These are phyloP conservation scores for Trametes punicea DNA, from an alignment of 768 basidiomycete species.

Conservation along the genomic window DNA sequence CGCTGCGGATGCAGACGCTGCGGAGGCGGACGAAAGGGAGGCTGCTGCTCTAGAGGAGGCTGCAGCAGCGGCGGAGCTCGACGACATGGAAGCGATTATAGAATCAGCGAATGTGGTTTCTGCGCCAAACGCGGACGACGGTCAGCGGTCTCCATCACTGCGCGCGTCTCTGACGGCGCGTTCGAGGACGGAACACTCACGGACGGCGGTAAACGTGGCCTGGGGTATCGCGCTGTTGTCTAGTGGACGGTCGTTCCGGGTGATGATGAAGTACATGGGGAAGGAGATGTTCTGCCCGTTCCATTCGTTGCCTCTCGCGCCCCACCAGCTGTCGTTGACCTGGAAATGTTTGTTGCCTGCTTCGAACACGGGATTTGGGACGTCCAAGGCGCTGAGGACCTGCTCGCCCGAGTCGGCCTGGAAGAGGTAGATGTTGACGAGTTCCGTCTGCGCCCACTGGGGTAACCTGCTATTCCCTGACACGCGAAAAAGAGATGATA, in stretches of 20 bases:
- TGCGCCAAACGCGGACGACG: slow-evolving; percentile 32
- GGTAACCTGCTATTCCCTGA: slow-evolving; percentile 77
- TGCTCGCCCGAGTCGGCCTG: slow-evolving; percentile 61
- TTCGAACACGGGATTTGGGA: slow-evolving; percentile 45
- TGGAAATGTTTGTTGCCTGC: slow-evolving; percentile 51
- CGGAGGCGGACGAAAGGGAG: slow-evolving; percentile 36
- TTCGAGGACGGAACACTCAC: slow-evolving; percentile 45
- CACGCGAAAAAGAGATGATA: slow-evolving; percentile 15
- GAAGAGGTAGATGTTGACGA: slow-evolving; percentile 75
- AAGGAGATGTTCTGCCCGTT: slow-evolving; percentile 53
- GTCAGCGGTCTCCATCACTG: background rate
- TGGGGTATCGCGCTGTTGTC: slow-evolving; percentile 62
- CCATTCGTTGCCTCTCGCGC: slow-evolving; percentile 43
- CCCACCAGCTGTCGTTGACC: slow-evolving; percentile 71
- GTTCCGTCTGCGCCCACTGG: slow-evolving; percentile 55
- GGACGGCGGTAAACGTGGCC: slow-evolving; percentile 74
- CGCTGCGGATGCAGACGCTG: slow-evolving; percentile 22
- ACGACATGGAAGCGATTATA: slow-evolving; percentile 54
- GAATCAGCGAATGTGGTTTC: slow-evolving; percentile 78
- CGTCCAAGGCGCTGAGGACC: slow-evolving; percentile 43
- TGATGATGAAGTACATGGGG: slow-evolving; percentile 78
- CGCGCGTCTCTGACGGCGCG: background rate
- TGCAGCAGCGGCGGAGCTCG: slow-evolving; percentile 40
- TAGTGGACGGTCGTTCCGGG: slow-evolving; percentile 51
- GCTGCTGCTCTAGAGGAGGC: slow-evolving; percentile 39